Percentiles rank a stretch among this genome's conserved stretches.
Conservation (phyloP, 768 basidiomycete species). For the Termitomyces sp. region DNA sequence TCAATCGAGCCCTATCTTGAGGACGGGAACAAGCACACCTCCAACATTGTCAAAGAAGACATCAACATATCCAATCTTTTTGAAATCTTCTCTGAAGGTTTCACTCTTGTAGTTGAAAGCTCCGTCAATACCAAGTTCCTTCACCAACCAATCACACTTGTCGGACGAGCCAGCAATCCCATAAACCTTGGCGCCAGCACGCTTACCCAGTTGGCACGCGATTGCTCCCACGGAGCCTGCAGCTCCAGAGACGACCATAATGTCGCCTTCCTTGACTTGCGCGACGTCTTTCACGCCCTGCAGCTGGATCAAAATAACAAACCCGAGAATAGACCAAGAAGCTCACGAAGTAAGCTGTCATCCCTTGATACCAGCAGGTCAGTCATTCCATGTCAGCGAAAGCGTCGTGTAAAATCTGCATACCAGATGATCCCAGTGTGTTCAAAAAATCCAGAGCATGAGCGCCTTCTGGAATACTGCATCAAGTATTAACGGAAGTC, state of each 20-base stretch:
- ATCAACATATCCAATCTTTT: conserved; percentile 72
- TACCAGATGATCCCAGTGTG: conserved; percentile 70
- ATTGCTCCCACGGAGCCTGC: conserved; percentile 87
- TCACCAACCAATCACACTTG: conserved; percentile 83
- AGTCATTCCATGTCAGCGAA: neutral
- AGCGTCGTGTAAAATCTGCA: neutral
- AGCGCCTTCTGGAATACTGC: conserved; percentile 54
- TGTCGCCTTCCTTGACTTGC: conserved; percentile 78
- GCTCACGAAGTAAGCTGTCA: conserved; percentile 88
- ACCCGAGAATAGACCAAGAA: neutral
- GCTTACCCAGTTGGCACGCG: conserved; percentile 81
- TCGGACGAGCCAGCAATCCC: conserved; percentile 83
- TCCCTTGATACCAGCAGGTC: conserved; percentile 33
- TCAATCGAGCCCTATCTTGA: neutral
- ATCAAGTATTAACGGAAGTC: neutral
- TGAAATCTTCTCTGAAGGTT: conserved; percentile 69
- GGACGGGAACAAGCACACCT: conserved; percentile 24
- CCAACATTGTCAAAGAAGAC: conserved; percentile 84
- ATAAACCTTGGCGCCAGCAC: conserved; percentile 73
- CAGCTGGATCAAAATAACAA: neutral
- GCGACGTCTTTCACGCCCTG: conserved; percentile 83
- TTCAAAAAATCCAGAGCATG: conserved; percentile 76
- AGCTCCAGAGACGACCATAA: conserved; percentile 81
- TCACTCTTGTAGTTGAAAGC: conserved; percentile 86
- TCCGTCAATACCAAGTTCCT: conserved; percentile 76